Evolutionary conservation across 2,329 filamentous ascomycete genomes (phyloP).

Genomic region (Aspergillus piperis): DNA sequence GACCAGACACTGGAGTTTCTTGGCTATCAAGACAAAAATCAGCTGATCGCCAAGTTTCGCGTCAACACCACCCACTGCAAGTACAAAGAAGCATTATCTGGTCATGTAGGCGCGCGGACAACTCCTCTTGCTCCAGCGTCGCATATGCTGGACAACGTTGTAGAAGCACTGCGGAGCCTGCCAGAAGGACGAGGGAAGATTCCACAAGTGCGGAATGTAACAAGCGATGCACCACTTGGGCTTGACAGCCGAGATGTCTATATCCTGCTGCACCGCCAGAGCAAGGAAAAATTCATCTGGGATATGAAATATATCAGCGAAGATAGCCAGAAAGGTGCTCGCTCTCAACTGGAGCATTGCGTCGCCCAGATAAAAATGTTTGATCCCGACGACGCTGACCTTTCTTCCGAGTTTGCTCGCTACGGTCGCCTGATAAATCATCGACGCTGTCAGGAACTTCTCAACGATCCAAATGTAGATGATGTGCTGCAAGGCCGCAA

Average conservation of each 20-base stretch:
- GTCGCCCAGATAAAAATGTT: slow-evolving; percentile 14
- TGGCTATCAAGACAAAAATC: slow-evolving; percentile 15
- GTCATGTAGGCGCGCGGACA: slow-evolving; percentile 19
- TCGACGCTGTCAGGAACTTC: slow-evolving; percentile 17
- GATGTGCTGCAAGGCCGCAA: slow-evolving; percentile 27
- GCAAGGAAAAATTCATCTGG: slow-evolving; percentile 13
- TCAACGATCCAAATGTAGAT: slow-evolving; percentile 22
- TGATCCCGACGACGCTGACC: background rate
- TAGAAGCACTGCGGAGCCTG: slow-evolving; percentile 19
- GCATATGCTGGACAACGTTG: slow-evolving; percentile 17
- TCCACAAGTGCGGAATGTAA: slow-evolving; percentile 16
- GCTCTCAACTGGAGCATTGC: slow-evolving; percentile 17
- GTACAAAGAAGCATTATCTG: slow-evolving; percentile 16
- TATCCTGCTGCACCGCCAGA: slow-evolving; percentile 11
- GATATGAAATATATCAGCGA: slow-evolving; percentile 14
- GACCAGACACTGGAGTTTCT: slow-evolving; percentile 10
- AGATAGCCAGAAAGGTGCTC: background rate
- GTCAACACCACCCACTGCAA: slow-evolving; percentile 18
- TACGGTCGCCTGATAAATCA: slow-evolving; percentile 20
- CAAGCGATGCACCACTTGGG: slow-evolving; percentile 21
- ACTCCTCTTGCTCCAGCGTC: slow-evolving; percentile 22
- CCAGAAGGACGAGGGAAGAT: slow-evolving; percentile 14
- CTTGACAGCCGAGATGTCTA: slow-evolving; percentile 13
- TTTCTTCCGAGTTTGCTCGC: slow-evolving; percentile 17
- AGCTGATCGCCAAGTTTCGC: slow-evolving; percentile 12